phyloP scores from a whole-genome alignment of 2,329 filamentous ascomycete species.

The Nemania sp. region DNA sequence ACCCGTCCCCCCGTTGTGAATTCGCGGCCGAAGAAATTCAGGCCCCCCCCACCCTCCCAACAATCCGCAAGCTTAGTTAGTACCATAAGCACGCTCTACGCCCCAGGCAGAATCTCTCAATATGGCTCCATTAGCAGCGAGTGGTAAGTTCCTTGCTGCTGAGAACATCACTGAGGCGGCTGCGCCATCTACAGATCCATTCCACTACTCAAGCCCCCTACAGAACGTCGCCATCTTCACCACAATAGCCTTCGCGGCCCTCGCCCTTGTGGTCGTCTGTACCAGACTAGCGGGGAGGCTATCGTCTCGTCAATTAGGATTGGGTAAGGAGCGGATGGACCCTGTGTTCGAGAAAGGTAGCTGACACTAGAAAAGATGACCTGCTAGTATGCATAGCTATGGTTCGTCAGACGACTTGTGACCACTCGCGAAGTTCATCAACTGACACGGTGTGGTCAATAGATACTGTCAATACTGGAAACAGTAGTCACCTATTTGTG shows the following conservation, averaged over 20 bases:
- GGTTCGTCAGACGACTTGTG: conserved; percentile 20
- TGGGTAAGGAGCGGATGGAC: conserved; percentile 21
- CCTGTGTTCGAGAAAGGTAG: neutral
- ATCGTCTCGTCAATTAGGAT: conserved; percentile 31
- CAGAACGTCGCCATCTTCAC: conserved; percentile 30
- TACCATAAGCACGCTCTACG: conserved; percentile 1
- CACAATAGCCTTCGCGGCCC: conserved; percentile 26
- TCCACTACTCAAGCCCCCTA: conserved; percentile 20
- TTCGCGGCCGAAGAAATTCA: conserved; percentile 5
- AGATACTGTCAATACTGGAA: conserved; percentile 33
- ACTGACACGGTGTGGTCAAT: neutral
- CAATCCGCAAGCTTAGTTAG: neutral
- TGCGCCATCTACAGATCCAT: conserved; percentile 22
- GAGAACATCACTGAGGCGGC: conserved; percentile 16
- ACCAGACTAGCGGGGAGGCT: conserved; percentile 30
- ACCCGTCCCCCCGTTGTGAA: conserved; percentile 16
- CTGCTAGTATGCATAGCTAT: conserved; percentile 32
- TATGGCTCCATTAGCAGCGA: conserved; percentile 12
- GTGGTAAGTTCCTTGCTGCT: conserved; percentile 4
- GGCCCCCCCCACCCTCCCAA: conserved; percentile 1
- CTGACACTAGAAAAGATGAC: conserved; percentile 30
- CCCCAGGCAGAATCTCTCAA: conserved; percentile 6
- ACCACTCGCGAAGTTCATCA: neutral
- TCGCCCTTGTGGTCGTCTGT: conserved; percentile 30
- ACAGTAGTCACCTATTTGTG: conserved; percentile 35